Percentiles rank a stretch among this genome's conserved stretches.
These are phyloP conservation scores for Pythium sukuiense DNA, from an alignment of 352 stramenopile genomes.

Conservation along the genomic window DNA sequence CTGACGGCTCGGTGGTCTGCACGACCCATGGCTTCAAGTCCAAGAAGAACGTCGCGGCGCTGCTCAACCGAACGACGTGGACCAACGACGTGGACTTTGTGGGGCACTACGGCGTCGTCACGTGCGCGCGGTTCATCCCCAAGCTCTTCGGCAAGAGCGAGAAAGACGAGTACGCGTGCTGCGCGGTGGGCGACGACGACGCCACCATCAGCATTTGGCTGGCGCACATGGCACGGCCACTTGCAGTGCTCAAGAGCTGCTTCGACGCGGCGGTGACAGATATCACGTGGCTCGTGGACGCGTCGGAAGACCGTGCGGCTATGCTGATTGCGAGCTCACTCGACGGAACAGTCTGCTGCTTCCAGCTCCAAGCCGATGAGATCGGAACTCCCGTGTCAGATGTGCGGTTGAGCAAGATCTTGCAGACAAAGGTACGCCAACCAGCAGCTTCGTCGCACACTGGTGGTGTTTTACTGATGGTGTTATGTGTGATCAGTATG, in stretches of 20 bases:
- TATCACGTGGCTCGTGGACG: constrained; percentile 55
- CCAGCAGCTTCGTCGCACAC: not conserved
- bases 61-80: constrained; percentile 78
- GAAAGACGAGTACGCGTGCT: constrained; percentile 88
- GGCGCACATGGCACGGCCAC: constrained; percentile 67
- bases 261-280: constrained; percentile 86
- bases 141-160: constrained; percentile 59
- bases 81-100: constrained; percentile 87
- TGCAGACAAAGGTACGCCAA: constrained; percentile 65
- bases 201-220: constrained; percentile 87
- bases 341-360: constrained; percentile 83
- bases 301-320: constrained; percentile 32
- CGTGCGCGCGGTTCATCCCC: constrained; percentile 78
- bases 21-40: constrained; percentile 85
- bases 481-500: constrained; percentile 49
- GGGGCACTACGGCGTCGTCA: constrained; percentile 77
- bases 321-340: constrained; percentile 75
- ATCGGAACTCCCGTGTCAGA: constrained; percentile 72
- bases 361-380: constrained; percentile 67
- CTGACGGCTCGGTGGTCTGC: constrained; percentile 77
- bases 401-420: constrained; percentile 71
- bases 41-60: constrained; percentile 83
- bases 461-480: not conserved
- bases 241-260: constrained; percentile 81
- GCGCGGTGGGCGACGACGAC: constrained; percentile 78